Base-by-base conservation (phyloP, 2,329 filamentous ascomycete species). In the Fusarium euwallaceae region DNA sequence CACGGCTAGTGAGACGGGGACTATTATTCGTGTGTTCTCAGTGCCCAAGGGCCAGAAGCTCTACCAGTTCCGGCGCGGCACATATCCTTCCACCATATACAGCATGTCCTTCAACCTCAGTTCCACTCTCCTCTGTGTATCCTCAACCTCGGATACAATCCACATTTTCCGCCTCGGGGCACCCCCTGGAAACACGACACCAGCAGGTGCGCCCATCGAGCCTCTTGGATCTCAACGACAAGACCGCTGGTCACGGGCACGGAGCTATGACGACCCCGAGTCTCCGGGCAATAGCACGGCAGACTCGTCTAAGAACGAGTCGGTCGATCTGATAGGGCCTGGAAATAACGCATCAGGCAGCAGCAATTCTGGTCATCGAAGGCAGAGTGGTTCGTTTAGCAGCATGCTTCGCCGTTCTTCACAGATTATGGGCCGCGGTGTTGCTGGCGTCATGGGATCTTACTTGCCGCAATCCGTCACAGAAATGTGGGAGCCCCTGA, bases 21-120 rank as follows among this genome's bases (percentile, higher is more conserved):
- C 97, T 1, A 97, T 99, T 70, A 97, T 99, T 74, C 92, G 97
- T 17, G 95, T 99, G 62, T 99, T 99, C 83, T 95, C 94, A 1
- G 91, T 99, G 2, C 97, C 97, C 4, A 91, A 92, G 73, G 97
- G 94, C 12, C 92, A 96, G 79, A 99, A 98, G 83, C 88, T 99
- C 20, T 98, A 95, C 82, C 96, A 99, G 81, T 99, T 99, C 84
- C 91, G 97, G 69, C 92, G 97, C 74, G 97, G 97, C 51, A 98
- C 96, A 3, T 98, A 98, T 83, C 97, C 97, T 0, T 95, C 95
- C 2, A 93, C 94, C 45, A 99, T 99, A 77, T 98, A 95, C 85
- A 97, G 95, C 89, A 98, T 99, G 95, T 97, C 95, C 1, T 99
- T 99, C 85, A 99, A 99, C 83, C 92, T 95, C 60, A 95, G 94